Evolutionary conservation across 352 stramenopile genomes (phyloP).

Genomic region (Phytophthora melonis): DNA sequence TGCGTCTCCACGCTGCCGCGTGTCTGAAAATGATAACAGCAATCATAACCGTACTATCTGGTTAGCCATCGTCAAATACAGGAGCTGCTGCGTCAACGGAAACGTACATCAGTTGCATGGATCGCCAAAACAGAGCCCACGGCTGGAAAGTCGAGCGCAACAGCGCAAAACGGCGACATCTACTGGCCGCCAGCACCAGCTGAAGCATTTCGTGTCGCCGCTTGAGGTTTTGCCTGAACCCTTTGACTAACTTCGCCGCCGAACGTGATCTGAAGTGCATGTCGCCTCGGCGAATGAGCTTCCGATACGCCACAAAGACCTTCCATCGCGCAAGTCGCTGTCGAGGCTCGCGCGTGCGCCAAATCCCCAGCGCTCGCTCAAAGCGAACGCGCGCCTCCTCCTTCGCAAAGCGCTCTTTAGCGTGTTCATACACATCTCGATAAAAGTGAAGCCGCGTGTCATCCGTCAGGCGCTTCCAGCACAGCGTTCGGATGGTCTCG

Average conservation of each 20-base stretch:
- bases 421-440: slow-evolving; percentile 54
- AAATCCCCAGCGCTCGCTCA: slow-evolving; percentile 51
- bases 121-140: slow-evolving; percentile 55
- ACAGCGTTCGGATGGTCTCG: slow-evolving; percentile 42
- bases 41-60: slow-evolving; percentile 1
- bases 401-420: slow-evolving; percentile 44
- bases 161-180: slow-evolving; percentile 34
- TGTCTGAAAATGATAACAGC: slow-evolving; percentile 31
- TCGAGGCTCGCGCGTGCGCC: slow-evolving; percentile 57
- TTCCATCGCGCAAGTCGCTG: slow-evolving; percentile 58
- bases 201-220: slow-evolving; percentile 39
- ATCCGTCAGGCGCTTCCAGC: slow-evolving; percentile 66
- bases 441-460: slow-evolving; percentile 69
- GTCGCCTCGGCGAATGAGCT: slow-evolving; percentile 41
- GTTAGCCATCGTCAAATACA: too few species aligned
- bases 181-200: slow-evolving; percentile 26
- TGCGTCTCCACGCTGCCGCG: slow-evolving; percentile 47
- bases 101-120: slow-evolving; percentile 56
- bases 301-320: slow-evolving; percentile 46
- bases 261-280: slow-evolving; percentile 35
- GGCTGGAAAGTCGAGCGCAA: slow-evolving; percentile 43
- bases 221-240: slow-evolving; percentile 32
- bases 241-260: slow-evolving; percentile 34
- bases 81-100: background rate
- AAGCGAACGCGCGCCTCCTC: slow-evolving; percentile 46